Evolutionary conservation across 169 alveolate genomes (phyloP), one percentile per base, ranked within the genome.

Genomic region (Eimeria falciformis): DNA sequence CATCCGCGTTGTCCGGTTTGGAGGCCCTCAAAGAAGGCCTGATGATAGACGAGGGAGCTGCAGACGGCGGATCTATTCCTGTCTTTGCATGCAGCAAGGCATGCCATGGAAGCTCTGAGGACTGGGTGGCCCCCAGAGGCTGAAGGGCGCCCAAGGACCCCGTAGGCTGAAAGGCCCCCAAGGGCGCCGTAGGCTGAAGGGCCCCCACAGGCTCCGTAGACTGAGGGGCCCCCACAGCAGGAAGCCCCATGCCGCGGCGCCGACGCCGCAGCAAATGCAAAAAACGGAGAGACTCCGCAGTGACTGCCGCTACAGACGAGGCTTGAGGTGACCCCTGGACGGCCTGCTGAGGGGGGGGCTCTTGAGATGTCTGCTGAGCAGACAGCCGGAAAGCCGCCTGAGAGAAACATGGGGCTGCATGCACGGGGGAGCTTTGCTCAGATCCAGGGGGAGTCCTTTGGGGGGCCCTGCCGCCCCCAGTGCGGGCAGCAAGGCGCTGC

Each of bases 321-420:
- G 62, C 7, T 11, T 50, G 62, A 7, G 62, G 62, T 50, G 62
- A 7, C 62, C 62, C 62, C 62, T 7, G 62, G 62, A 14, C n/a
- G 62, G 62, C 62, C 62, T 50, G 62, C 62, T 7, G 14, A 50
- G 62, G 62, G 62, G 62, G 62, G 62, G 62, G 62, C n/a, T 14
- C 62, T 14, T 14, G n/a, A 7, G 62, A 14, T 14, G 62, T 50
- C 62, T 50, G 62, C 62, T 7, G n/a, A 11, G 62, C 62, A 50
- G 62, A 14, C n/a, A 50, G 62, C 62, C 14, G 62, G n/a, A 50
- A 14, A 7, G 62, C 62, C 62, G 62, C n/a, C 62, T 50, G 62
- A 50, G 62, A 14, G 14, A n/a, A n/a, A n/a, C n/a, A n/a, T n/a
- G n/a, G n/a, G n/a, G n/a, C n/a, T n/a, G n/a, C n/a, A n/a, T n/a